Percentiles rank a stretch among this genome's conserved stretches.
Conservation (phyloP, 306 rosid genomes). For the Bauhinia variegata region DNA sequence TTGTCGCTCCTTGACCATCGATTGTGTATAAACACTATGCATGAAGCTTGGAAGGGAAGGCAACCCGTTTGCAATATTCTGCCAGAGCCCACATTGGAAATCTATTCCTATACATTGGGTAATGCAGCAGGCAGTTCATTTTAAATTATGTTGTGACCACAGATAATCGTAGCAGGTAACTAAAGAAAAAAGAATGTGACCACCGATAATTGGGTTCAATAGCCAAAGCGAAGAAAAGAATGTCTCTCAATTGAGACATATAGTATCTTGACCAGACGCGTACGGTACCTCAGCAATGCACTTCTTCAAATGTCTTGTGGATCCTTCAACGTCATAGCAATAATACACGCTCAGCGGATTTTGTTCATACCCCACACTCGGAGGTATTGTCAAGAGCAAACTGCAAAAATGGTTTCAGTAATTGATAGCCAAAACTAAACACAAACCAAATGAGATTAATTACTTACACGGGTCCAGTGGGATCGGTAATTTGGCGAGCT, state of each 20-base stretch:
- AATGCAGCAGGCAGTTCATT: no score
- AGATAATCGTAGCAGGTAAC: background rate
- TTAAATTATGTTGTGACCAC: no score
- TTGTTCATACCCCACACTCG: constrained; percentile 91
- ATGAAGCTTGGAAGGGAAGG: no score
- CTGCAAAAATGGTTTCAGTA: constrained; percentile 45
- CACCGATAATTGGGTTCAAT: background rate
- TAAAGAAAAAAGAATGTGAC: background rate
- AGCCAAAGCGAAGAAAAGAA: background rate
- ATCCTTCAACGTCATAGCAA: constrained; percentile 68
- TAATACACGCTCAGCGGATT: constrained; percentile 94
- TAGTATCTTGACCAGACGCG: constrained; percentile 14
- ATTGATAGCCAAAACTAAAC: background rate
- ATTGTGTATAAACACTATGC: no score
- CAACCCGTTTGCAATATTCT: no score
- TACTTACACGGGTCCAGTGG: constrained; percentile 71
- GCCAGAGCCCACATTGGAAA: no score
- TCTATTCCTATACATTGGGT: no score
- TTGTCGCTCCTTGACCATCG: no score
- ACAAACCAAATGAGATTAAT: no score
- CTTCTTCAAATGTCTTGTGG: constrained; percentile 57
- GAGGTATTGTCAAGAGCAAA: constrained; percentile 80
- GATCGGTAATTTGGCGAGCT: constrained; percentile 67
- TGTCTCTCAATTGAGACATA: constrained; percentile 13
- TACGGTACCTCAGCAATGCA: constrained; percentile 99